phyloP scores from a whole-genome alignment of 352 stramenopile genomes.

The Globisporangium carolinianum region DNA sequence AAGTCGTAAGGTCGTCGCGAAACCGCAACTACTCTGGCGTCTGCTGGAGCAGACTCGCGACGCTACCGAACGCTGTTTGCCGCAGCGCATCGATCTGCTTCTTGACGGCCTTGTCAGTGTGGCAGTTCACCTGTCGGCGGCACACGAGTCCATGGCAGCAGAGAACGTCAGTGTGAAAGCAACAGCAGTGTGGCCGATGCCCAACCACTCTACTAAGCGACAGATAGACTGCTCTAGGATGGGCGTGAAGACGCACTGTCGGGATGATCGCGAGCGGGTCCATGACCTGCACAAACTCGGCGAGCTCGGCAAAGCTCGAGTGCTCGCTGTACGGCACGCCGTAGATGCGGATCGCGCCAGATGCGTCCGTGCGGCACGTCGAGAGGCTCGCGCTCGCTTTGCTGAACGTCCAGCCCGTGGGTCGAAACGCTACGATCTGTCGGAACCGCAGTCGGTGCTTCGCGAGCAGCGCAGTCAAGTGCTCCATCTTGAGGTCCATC shows the following conservation, averaged over 20 bases:
- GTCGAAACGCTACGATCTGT: slow-evolving; percentile 91
- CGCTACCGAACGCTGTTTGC: slow-evolving; percentile 59
- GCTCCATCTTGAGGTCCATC: slow-evolving; percentile 91
- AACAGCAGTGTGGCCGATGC: neutral
- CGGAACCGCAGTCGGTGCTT: slow-evolving; percentile 67
- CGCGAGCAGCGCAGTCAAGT: slow-evolving; percentile 49
- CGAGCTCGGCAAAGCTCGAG: slow-evolving; percentile 93
- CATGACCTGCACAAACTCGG: slow-evolving; percentile 86
- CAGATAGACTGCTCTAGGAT: too few species aligned
- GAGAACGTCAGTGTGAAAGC: neutral
- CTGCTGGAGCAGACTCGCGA: slow-evolving; percentile 39
- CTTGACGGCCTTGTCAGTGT: slow-evolving; percentile 45
- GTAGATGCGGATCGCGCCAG: slow-evolving; percentile 86
- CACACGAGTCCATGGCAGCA: neutral
- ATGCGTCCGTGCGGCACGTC: slow-evolving; percentile 71
- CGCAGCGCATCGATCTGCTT: slow-evolving; percentile 64
- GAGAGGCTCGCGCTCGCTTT: slow-evolving; percentile 43
- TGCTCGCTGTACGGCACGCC: slow-evolving; percentile 96
- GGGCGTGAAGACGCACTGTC: slow-evolving; percentile 47
- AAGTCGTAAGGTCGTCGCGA: neutral
- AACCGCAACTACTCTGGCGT: too few species aligned
- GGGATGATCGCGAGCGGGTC: slow-evolving; percentile 89
- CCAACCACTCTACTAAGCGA: too few species aligned
- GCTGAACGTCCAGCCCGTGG: slow-evolving; percentile 90
- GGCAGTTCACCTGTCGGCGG: slow-evolving; percentile 62